Percentiles rank a stretch among this genome's conserved stretches.
Conservation (phyloP, 2,329 filamentous ascomycete species). For the Nemania sp. region DNA sequence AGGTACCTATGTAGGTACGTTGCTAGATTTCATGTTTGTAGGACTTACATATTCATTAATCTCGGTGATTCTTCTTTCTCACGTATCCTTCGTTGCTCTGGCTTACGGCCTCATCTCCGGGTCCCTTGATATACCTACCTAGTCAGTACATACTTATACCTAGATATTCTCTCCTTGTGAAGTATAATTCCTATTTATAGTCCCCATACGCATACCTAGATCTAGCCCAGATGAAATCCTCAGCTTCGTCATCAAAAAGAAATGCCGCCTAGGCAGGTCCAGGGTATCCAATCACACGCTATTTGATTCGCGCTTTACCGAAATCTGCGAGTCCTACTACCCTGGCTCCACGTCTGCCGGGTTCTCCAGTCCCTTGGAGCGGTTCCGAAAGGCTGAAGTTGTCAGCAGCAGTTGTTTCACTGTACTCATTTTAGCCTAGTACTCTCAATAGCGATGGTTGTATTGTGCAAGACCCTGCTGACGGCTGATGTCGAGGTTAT, state of each 20-base stretch:
- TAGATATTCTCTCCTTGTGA: neutral
- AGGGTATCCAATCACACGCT: neutral
- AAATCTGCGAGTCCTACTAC: slow-evolving; percentile 2
- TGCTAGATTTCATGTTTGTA: too few species aligned
- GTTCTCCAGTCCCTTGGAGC: slow-evolving; percentile 26
- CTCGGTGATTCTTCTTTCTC: too few species aligned
- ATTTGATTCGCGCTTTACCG: slow-evolving; percentile 18
- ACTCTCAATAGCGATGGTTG: slow-evolving; percentile 16
- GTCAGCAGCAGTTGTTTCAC: slow-evolving; percentile 27
- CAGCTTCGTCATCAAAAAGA: neutral
- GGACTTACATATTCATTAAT: too few species aligned
- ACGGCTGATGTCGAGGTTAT: slow-evolving; percentile 31
- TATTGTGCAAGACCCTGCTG: slow-evolving; percentile 29
- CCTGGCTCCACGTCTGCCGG: slow-evolving; percentile 7
- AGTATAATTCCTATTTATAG: slow-evolving; percentile 2
- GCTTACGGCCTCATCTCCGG: neutral
- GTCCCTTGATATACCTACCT: neutral
- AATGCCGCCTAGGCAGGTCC: neutral
- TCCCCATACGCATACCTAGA: too few species aligned
- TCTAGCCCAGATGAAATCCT: neutral
- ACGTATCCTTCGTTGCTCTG: neutral
- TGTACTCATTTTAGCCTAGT: slow-evolving; percentile 35
- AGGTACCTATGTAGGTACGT: neutral
- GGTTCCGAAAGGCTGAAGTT: slow-evolving; percentile 27
- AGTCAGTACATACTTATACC: neutral